phyloP scores from a whole-genome alignment of 768 basidiomycete genomes.

The Macrolepiota albuminosa region DNA sequence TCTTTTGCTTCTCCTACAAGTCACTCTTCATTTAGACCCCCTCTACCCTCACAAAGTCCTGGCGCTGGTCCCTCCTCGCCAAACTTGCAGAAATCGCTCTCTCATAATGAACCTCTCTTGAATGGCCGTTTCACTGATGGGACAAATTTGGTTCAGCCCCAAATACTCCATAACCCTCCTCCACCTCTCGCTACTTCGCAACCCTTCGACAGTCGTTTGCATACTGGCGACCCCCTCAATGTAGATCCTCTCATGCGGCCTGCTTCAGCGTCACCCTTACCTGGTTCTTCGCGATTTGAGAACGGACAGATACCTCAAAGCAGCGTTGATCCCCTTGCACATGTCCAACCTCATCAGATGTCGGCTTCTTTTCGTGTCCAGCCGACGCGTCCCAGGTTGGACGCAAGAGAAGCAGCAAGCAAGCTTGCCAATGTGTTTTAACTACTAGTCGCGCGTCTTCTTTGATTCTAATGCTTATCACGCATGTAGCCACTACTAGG shows the following conservation, averaged over 20 bases:
- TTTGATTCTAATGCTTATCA: neutral
- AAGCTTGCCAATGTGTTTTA: slow-evolving; percentile 90
- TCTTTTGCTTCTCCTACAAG: slow-evolving; percentile 18
- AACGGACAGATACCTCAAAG: slow-evolving; percentile 23
- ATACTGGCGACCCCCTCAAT: slow-evolving; percentile 25
- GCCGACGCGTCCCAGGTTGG: slow-evolving; percentile 68
- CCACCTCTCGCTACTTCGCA: slow-evolving; percentile 31
- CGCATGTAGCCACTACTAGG: neutral
- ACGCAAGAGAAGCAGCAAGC: slow-evolving; percentile 82
- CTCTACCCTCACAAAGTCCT: slow-evolving; percentile 41
- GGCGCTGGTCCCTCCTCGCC: slow-evolving; percentile 51
- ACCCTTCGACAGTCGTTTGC: slow-evolving; percentile 22
- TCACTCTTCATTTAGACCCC: slow-evolving; percentile 11
- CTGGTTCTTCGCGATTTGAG: slow-evolving; percentile 18
- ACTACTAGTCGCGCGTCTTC: neutral
- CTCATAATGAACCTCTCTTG: slow-evolving; percentile 43
- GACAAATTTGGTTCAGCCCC: slow-evolving; percentile 61
- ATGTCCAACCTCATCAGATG: slow-evolving; percentile 58
- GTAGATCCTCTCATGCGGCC: slow-evolving; percentile 26
- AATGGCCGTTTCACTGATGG: slow-evolving; percentile 69
- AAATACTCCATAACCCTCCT: slow-evolving; percentile 32
- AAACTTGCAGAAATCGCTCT: slow-evolving; percentile 25
- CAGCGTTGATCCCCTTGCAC: slow-evolving; percentile 60
- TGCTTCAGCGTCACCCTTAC: slow-evolving; percentile 26
- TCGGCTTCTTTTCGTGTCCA: slow-evolving; percentile 69